Percentiles rank a stretch among this genome's conserved stretches.
phyloP scores from a whole-genome alignment of 1,284 basidiomycete genomes.

The Tilletia walkeri region DNA sequence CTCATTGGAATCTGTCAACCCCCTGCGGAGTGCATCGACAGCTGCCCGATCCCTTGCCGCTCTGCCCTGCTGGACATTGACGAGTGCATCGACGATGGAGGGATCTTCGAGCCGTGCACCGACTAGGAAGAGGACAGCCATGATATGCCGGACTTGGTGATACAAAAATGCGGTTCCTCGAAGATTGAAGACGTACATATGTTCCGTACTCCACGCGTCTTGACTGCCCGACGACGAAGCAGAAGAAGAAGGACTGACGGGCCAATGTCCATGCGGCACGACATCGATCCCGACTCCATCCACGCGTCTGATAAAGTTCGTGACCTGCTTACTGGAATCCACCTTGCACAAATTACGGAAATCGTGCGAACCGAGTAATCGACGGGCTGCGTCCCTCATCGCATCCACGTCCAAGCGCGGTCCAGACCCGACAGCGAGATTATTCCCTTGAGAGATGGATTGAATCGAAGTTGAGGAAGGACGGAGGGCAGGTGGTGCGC shows the following conservation, averaged over 20 bases:
- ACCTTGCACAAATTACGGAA: conserved; percentile 94
- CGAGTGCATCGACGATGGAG: conserved; percentile 68
- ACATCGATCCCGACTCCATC: conserved; percentile 65
- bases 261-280: conserved; percentile 35
- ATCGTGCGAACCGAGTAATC: conserved; percentile 85
- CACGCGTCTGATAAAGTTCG: conserved; percentile 70
- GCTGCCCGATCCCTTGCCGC: conserved; percentile 24
- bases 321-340: conserved; percentile 90
- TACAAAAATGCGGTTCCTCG: conserved; percentile 88
- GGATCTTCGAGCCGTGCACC: conserved; percentile 78
- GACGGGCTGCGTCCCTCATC: conserved; percentile 74
- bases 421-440: conserved; percentile 5
- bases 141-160: conserved; percentile 95
- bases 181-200: conserved; percentile 75
- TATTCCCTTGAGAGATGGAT: not conserved
- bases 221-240: not conserved
- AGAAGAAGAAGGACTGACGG: conserved; percentile 26
- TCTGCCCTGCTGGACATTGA: conserved; percentile 64
- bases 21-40: conserved; percentile 9
- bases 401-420: conserved; percentile 53
- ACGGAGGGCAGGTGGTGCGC: conserved; percentile 34
- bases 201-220: conserved; percentile 25
- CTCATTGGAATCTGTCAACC: too few species aligned
- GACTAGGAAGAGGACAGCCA: conserved; percentile 85
- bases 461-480: conserved; percentile 21